These are phyloP conservation scores for Marsdenia floribunda DNA, from an alignment of 257 asterid genomes.

Conservation along the genomic window DNA sequence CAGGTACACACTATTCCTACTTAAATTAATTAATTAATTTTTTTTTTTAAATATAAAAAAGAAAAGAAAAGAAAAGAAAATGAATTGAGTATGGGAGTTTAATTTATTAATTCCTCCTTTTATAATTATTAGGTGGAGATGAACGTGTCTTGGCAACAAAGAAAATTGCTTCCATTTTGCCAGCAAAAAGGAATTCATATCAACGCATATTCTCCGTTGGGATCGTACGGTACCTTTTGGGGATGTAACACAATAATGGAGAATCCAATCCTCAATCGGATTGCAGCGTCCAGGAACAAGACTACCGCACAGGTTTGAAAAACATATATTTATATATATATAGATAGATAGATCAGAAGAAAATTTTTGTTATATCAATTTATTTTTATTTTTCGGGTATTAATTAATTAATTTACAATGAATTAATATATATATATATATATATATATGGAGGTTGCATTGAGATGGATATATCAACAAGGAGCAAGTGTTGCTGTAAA, in stretches of 20 bases:
- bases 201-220: conserved; percentile 55
- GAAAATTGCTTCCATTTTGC: conserved; percentile 35
- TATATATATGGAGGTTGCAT: not conserved
- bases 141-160: conserved; percentile 58
- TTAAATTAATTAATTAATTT: too few relatives aligned
- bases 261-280: conserved; percentile 28
- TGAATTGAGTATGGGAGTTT: too few relatives aligned
- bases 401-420: not conserved
- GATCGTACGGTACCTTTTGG: conserved; percentile 39
- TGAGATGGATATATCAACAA: conserved; percentile 33
- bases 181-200: conserved; percentile 32
- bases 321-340: too few relatives aligned
- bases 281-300: conserved; percentile 34
- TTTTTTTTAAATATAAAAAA: too few relatives aligned
- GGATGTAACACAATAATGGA: conserved; percentile 41
- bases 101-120: too few relatives aligned
- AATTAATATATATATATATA: too few relatives aligned
- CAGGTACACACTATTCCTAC: conserved; percentile 25
- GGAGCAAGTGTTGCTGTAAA: conserved; percentile 19
- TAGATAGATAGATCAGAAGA: too few relatives aligned
- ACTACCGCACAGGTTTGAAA: conserved; percentile 38
- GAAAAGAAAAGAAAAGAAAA: too few relatives aligned
- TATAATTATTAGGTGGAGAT: conserved; percentile 43
- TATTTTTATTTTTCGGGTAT: too few relatives aligned
- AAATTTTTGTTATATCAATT: too few relatives aligned